A percentile compares a stretch with the other conserved stretches of the same genome.
Evolutionary conservation across 2,329 filamentous ascomycete species (phyloP).

Genomic region (Chaetothyriales sp.): DNA sequence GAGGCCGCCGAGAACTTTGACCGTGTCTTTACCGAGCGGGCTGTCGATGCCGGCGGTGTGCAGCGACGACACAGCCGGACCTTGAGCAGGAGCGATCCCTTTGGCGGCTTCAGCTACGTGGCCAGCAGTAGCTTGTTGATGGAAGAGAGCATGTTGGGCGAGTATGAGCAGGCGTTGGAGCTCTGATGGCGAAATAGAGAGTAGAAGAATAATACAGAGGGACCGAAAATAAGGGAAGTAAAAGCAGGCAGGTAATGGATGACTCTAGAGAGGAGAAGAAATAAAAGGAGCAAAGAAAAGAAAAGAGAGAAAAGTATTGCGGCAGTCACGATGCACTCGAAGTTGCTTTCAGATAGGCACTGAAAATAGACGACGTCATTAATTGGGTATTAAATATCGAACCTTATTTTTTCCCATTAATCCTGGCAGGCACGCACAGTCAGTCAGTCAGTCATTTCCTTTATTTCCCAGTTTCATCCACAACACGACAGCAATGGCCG

Average conservation of each 20-base stretch:
- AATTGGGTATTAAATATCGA: too few relatives aligned
- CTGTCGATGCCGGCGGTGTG: constrained; percentile 9
- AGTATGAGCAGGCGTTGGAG: constrained; percentile 14
- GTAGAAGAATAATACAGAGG: too few relatives aligned
- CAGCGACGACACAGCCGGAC: constrained; percentile 13
- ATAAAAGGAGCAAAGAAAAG: too few relatives aligned
- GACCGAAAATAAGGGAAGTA: too few relatives aligned
- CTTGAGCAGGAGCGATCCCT: constrained; percentile 25
- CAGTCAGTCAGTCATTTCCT: too few relatives aligned
- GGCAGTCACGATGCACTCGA: too few relatives aligned
- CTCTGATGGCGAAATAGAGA: constrained; percentile 1
- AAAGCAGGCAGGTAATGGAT: too few relatives aligned
- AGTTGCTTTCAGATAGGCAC: too few relatives aligned
- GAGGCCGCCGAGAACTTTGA: constrained; percentile 95
- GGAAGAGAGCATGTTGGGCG: constrained; percentile 20
- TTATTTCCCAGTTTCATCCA: neutral
- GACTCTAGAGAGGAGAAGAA: too few relatives aligned
- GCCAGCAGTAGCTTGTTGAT: constrained; percentile 31
- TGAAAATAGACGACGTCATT: too few relatives aligned
- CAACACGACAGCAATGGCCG: neutral
- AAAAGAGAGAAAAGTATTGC: neutral
- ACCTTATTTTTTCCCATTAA: too few relatives aligned
- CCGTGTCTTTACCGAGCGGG: constrained; percentile 60
- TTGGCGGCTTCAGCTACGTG: constrained; percentile 36
- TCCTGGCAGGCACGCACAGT: too few relatives aligned